Percentiles rank a stretch among this genome's conserved stretches.
These are phyloP conservation scores for Westerdykella sp. DNA, from an alignment of 2,329 filamentous ascomycete genomes.

Conservation along the genomic window DNA sequence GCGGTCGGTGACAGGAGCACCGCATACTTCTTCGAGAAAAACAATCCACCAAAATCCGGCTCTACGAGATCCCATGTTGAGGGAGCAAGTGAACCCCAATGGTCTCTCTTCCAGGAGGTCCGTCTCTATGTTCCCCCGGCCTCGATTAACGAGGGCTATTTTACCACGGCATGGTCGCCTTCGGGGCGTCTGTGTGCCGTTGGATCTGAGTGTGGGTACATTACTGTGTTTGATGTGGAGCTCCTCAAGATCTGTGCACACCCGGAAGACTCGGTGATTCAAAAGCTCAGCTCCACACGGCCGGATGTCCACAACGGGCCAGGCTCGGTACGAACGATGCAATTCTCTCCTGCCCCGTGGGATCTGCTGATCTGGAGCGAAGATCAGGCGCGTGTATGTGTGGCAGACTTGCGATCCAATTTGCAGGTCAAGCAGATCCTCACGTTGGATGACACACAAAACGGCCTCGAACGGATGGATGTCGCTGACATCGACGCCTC, in stretches of 20 bases:
- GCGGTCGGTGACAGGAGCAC: conserved; percentile 84
- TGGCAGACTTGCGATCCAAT: conserved; percentile 65
- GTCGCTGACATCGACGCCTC: conserved; percentile 47
- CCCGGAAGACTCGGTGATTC: conserved; percentile 60
- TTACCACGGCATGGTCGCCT: conserved; percentile 70
- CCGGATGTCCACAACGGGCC: conserved; percentile 53
- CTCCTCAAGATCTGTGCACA: conserved; percentile 37
- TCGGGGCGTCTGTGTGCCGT: conserved; percentile 67
- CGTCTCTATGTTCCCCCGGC: conserved; percentile 37
- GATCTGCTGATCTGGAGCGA: conserved; percentile 94
- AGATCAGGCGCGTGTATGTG: conserved; percentile 68
- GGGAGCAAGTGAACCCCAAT: conserved; percentile 28
- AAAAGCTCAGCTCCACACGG: conserved; percentile 71
- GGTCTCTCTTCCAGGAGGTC: conserved; percentile 39
- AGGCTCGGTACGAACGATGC: conserved; percentile 84
- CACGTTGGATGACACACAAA: conserved; percentile 53
- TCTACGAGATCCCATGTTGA: conserved; percentile 15
- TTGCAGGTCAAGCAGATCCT: conserved; percentile 65
- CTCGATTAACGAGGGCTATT: conserved; percentile 52
- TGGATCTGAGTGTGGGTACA: conserved; percentile 73
- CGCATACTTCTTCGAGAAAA: conserved; percentile 71
- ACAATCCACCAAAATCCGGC: conserved; percentile 28
- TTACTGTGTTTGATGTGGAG: conserved; percentile 64
- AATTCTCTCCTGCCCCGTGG: conserved; percentile 82
- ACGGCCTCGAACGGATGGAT: conserved; percentile 51